Percentiles rank a stretch among this genome's conserved stretches.
Conservation (phyloP, 1,139 yeast species). For the Zygotorulaspora mrakii region DNA sequence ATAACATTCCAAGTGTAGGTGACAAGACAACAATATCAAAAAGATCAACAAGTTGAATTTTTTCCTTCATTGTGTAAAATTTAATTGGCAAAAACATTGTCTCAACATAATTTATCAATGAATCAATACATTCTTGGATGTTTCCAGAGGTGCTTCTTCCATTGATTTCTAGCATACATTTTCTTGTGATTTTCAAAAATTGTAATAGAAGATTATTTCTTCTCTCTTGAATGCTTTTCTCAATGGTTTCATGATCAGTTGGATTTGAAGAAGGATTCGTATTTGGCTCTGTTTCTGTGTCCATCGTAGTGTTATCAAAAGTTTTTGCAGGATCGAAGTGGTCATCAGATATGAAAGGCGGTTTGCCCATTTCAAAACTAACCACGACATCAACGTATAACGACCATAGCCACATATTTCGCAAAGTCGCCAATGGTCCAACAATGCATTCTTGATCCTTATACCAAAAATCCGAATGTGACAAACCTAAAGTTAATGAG, state of each 20-base stretch:
- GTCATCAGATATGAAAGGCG: slow-evolving; percentile 21
- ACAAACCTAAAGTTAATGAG: slow-evolving; percentile 19
- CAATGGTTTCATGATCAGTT: neutral
- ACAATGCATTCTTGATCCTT: slow-evolving; percentile 14
- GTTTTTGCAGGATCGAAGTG: slow-evolving; percentile 16
- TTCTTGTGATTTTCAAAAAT: slow-evolving; percentile 17
- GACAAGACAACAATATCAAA: slow-evolving; percentile 20
- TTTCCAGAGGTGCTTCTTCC: slow-evolving; percentile 7
- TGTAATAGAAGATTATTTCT: slow-evolving; percentile 11
- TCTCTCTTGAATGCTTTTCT: slow-evolving; percentile 5
- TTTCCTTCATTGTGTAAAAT: slow-evolving; percentile 14
- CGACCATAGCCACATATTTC: slow-evolving; percentile 30
- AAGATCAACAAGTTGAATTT: slow-evolving; percentile 15
- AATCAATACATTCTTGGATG: slow-evolving; percentile 9
- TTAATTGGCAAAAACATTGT: slow-evolving; percentile 15
- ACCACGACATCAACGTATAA: slow-evolving; percentile 26
- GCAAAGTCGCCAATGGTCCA: slow-evolving; percentile 19
- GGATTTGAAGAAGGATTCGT: neutral
- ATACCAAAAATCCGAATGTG: slow-evolving; percentile 20
- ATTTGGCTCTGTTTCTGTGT: neutral
- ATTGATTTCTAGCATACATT: slow-evolving; percentile 16
- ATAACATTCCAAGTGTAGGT: slow-evolving; percentile 20
- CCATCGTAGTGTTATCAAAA: neutral
- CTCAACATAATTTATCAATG: slow-evolving; percentile 14
- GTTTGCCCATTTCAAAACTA: slow-evolving; percentile 31